Conservation (phyloP, 1,139 yeast genomes). For the Blastobotrys ciferrii region DNA sequence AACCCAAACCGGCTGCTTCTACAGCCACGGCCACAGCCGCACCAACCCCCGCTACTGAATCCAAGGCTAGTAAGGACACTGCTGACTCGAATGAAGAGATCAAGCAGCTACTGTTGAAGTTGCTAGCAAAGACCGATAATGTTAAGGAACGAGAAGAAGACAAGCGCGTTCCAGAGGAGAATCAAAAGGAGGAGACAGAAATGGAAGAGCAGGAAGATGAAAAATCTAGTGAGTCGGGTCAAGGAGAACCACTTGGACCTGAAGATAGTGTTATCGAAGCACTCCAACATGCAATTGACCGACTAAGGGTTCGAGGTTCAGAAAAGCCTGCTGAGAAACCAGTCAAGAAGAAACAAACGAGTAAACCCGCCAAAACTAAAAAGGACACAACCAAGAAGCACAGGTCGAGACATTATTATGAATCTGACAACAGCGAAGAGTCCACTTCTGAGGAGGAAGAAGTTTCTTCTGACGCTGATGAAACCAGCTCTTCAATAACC, state of each 20-base stretch:
- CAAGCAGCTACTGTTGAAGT: not conserved
- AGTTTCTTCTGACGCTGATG: not conserved
- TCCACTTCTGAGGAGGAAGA: not conserved
- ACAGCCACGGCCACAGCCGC: not conserved
- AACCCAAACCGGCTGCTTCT: too few species aligned
- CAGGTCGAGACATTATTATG: too few species aligned
- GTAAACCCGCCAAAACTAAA: not conserved
- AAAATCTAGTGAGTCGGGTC: not conserved
- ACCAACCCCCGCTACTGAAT: not conserved
- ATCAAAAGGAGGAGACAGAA: not conserved
- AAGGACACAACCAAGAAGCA: not conserved
- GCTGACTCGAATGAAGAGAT: constrained; percentile 3
- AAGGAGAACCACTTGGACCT: not conserved
- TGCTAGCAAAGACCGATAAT: not conserved
- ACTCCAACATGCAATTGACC: constrained; percentile 13
- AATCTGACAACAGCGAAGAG: not conserved
- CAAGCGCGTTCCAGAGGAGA: not conserved
- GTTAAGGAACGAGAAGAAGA: not conserved
- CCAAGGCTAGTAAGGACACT: not conserved
- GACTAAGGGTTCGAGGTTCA: constrained; percentile 3
- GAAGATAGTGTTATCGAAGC: constrained; percentile 13
- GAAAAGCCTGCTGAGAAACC: not conserved
- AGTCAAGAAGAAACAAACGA: constrained; percentile 4
- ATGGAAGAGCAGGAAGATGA: not conserved
- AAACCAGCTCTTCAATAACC: constrained; percentile 2